Base-by-base conservation (phyloP, 306 rosid genomes). In the Vicia villosa region DNA sequence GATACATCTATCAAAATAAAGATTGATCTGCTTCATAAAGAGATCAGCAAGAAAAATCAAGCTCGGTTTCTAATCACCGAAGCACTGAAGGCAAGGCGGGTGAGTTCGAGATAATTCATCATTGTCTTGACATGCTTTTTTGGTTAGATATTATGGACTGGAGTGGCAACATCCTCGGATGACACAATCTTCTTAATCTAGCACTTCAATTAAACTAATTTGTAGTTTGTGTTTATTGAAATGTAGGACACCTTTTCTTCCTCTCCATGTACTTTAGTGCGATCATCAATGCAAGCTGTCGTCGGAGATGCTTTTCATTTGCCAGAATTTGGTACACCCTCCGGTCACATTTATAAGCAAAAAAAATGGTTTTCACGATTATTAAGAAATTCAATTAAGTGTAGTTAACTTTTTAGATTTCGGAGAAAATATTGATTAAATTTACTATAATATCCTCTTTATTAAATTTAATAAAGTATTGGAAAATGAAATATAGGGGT, bases 281-380 rank as follows among this genome's bases (percentile, higher is more conserved):
- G 88, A 77, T 96, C 98, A 66, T 84, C 92, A 61, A 90, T 92
- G 91, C 86, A 63, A 45, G 79, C 86, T 74, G 69, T 72, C 63
- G 22, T 77, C 5, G 72, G 79, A 60, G 88, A 83, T 56, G 76
- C 81, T 71, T 57, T 86, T 22, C 78, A 65, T 20, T 75, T 85
- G 76, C 98, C 98, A 47, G 83, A 83, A 49, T 92, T 92, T 67
- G 98, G 98, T 92, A n/a, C n/a, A n/a, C n/a, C n/a, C n/a, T n/a
- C n/a, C n/a, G n/a, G n/a, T n/a, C n/a, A n/a, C n/a, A n/a, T n/a
- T n/a, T n/a, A n/a, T n/a, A n/a, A n/a, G n/a, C n/a, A n/a, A n/a
- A n/a, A n/a, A n/a, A n/a, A n/a, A n/a, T n/a, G n/a, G n/a, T n/a
- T n/a, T n/a, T n/a, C n/a, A n/a, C n/a, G n/a, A n/a, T n/a, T n/a